A percentile compares a stretch with the other conserved stretches of the same genome.
Evolutionary conservation across 768 basidiomycete species (phyloP).

Genomic region (Rhodotorula kratochvilovae): DNA sequence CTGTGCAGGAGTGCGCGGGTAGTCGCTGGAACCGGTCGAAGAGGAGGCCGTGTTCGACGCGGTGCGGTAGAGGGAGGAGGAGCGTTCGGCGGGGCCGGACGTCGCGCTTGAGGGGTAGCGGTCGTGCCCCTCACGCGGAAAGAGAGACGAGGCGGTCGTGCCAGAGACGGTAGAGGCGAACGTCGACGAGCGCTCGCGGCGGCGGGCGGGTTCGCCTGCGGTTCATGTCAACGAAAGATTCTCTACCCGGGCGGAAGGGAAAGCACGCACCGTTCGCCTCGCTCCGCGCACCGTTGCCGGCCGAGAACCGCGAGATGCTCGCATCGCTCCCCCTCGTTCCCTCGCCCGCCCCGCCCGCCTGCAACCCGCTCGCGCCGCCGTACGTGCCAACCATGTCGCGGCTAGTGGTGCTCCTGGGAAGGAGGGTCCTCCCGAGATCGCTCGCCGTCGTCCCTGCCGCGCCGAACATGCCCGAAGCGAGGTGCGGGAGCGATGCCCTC

Average conservation of each 20-base stretch:
- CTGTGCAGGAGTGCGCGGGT: slow-evolving; percentile 7
- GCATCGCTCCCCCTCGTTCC: no score
- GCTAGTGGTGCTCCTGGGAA: not conserved
- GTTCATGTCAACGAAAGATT: no score
- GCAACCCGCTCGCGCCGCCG: no score
- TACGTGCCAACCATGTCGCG: no score
- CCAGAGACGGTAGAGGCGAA: not conserved
- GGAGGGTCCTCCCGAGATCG: no score
- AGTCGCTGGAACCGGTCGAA: slow-evolving; percentile 4
- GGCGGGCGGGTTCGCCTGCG: no score
- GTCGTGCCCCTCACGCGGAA: not conserved
- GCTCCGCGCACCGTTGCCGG: no score
- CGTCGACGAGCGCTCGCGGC: not conserved
- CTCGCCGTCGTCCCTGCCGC: not conserved
- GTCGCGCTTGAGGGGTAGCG: not conserved
- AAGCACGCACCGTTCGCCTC: no score
- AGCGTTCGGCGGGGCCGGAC: not conserved
- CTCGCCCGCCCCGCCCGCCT: no score
- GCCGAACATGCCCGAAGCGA: not conserved
- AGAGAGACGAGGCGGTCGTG: not conserved
- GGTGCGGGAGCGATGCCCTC: not conserved
- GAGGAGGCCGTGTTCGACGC: slow-evolving; percentile 1
- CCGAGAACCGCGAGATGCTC: no score
- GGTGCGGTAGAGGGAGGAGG: slow-evolving; percentile 1
- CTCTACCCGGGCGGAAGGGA: no score